These are phyloP conservation scores for Hypholoma fasciculare DNA, from an alignment of 768 basidiomycete genomes.

Conservation along the genomic window DNA sequence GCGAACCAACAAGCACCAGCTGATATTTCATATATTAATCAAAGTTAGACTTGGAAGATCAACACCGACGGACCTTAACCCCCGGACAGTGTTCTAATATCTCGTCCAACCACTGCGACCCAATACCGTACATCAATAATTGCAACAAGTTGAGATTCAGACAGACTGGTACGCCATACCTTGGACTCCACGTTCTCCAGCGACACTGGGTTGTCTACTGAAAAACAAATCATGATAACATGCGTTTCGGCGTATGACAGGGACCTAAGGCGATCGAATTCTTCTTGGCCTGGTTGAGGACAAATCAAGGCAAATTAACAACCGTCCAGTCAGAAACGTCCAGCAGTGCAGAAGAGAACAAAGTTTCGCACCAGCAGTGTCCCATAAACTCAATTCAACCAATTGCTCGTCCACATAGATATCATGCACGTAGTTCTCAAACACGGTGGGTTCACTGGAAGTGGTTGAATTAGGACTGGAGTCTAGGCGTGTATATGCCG, in stretches of 20 bases:
- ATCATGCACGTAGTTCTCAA: slow-evolving; percentile 96
- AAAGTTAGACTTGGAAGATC: neutral
- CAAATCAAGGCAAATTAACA: slow-evolving; percentile 12
- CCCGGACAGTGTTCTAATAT: slow-evolving; percentile 92
- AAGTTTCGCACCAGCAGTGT: slow-evolving; percentile 80
- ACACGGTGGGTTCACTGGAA: slow-evolving; percentile 86
- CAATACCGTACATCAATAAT: neutral
- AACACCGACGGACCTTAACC: slow-evolving; percentile 69
- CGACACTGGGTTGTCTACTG: slow-evolving; percentile 94
- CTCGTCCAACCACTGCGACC: slow-evolving; percentile 87
- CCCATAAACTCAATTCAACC: slow-evolving; percentile 94
- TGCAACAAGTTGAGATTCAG: neutral
- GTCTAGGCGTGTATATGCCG: neutral
- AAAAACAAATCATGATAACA: slow-evolving; percentile 95
- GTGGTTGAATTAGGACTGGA: neutral
- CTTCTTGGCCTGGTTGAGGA: slow-evolving; percentile 75
- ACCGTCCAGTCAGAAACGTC: slow-evolving; percentile 1
- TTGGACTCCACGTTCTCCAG: slow-evolving; percentile 96
- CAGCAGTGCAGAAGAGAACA: neutral
- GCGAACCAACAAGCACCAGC: slow-evolving; percentile 87
- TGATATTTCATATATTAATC: slow-evolving; percentile 25
- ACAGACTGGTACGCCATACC: slow-evolving; percentile 36
- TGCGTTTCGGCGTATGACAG: slow-evolving; percentile 97
- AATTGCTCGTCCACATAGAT: slow-evolving; percentile 82
- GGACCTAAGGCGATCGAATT: slow-evolving; percentile 91